Conservation (phyloP, 495 filamentous ascomycete genomes). For the Aspergillus cristatus region DNA sequence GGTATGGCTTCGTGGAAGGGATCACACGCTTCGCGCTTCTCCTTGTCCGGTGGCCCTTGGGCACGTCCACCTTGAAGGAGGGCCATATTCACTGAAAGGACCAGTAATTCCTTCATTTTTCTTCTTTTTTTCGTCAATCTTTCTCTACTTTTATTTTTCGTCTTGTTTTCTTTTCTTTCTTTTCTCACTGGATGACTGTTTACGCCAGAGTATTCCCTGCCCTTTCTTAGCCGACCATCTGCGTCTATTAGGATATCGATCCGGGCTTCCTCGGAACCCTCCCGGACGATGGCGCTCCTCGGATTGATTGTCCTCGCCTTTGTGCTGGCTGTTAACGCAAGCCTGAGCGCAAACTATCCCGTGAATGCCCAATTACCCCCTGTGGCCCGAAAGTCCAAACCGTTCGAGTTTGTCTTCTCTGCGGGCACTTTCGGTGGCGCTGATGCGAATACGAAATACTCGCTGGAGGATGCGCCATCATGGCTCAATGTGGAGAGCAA, state of each 20-base stretch:
- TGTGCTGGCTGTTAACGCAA: conserved; percentile 29
- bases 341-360: conserved; percentile 50
- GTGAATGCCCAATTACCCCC: conserved; percentile 72
- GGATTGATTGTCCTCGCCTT: conserved; percentile 23
- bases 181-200: conserved; percentile 2
- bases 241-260: not conserved
- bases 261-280: conserved; percentile 10
- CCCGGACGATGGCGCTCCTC: conserved; percentile 20
- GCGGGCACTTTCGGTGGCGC: conserved; percentile 55
- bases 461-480: conserved; percentile 49
- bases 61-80: conserved; percentile 20
- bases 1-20: conserved; percentile 36
- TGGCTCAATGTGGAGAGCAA: conserved; percentile 63
- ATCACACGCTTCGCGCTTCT: conserved; percentile 24
- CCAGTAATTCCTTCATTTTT: conserved; percentile 12
- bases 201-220: conserved; percentile 9
- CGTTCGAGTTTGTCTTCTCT: conserved; percentile 61
- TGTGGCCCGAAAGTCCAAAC: conserved; percentile 54
- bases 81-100: conserved; percentile 12
- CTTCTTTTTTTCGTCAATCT: conserved; percentile 6
- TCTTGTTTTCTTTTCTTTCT: conserved; percentile 7
- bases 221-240: conserved; percentile 2
- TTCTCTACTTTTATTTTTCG: conserved; percentile 9
- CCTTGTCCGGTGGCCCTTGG: conserved; percentile 25
- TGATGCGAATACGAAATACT: conserved; percentile 46